Evolutionary conservation across 2,329 filamentous ascomycete genomes (phyloP).

Genomic region (Aspergillus texensis): DNA sequence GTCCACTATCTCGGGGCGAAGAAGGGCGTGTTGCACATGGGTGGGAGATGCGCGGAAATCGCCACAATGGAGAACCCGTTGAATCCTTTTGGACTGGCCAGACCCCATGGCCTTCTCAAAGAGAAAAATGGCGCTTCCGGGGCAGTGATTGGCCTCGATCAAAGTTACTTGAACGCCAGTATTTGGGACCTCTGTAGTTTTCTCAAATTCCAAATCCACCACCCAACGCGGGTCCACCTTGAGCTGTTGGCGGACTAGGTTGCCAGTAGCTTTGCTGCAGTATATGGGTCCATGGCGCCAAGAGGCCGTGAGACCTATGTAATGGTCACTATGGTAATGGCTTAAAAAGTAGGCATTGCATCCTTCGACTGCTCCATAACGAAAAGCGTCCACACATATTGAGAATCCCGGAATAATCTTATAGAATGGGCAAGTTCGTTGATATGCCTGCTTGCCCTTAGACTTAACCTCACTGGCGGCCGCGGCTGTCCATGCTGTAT

Average conservation of each 20-base stretch:
- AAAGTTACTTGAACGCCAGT: conserved; percentile 87
- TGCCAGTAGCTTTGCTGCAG: conserved; percentile 89
- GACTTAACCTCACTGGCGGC: conserved; percentile 77
- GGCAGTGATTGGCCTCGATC: conserved; percentile 96
- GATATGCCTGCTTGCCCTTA: conserved; percentile 81
- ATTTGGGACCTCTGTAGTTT: conserved; percentile 73
- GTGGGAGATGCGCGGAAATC: conserved; percentile 90
- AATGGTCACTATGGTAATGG: conserved; percentile 98
- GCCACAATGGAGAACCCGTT: conserved; percentile 89
- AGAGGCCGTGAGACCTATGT: conserved; percentile 81
- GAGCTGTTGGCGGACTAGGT: conserved; percentile 83
- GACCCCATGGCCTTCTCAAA: conserved; percentile 77
- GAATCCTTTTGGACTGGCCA: conserved; percentile 61
- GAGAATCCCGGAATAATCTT: conserved; percentile 94
- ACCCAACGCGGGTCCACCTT: conserved; percentile 85
- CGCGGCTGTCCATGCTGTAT: conserved; percentile 84
- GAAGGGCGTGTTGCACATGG: conserved; percentile 78
- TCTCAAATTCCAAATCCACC: conserved; percentile 81
- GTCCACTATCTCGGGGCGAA: conserved; percentile 75
- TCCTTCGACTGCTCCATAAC: conserved; percentile 89
- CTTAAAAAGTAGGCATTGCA: conserved; percentile 95
- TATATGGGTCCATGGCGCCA: conserved; percentile 97
- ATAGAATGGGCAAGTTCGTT: conserved; percentile 95
- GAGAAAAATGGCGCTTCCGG: conserved; percentile 88
- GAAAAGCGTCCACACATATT: conserved; percentile 94